Evolutionary conservation across 2,329 filamentous ascomycete genomes (phyloP).

Genomic region (Epichloe sp.): DNA sequence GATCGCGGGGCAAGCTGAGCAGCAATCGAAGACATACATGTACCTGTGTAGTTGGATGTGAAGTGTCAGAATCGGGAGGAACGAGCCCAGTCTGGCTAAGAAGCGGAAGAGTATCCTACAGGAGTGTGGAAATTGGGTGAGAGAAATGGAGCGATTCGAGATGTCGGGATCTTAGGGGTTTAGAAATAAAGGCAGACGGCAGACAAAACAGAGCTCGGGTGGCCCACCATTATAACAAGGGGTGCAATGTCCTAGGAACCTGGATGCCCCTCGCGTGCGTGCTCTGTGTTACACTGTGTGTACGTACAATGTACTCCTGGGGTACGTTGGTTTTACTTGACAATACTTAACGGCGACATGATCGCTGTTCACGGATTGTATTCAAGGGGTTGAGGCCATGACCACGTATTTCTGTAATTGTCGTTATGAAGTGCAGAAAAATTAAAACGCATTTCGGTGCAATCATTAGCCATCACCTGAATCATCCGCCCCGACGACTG

Average conservation of each 20-base stretch:
- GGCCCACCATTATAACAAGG: neutral
- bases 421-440: too few relatives aligned
- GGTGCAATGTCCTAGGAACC: neutral
- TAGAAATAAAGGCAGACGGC: neutral
- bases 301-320: too few relatives aligned
- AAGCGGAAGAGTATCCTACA: neutral
- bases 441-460: too few relatives aligned
- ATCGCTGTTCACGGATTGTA: too few relatives aligned
- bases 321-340: too few relatives aligned
- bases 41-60: slow-evolving; percentile 10
- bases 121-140: neutral
- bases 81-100: neutral
- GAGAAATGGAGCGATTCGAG: too few relatives aligned
- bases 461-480: too few relatives aligned
- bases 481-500: too few relatives aligned
- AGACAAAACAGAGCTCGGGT: neutral
- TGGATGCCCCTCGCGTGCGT: neutral
- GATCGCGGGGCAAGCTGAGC: slow-evolving; percentile 9
- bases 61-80: neutral
- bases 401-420: too few relatives aligned
- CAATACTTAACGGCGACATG: neutral
- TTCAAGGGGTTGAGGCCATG: too few relatives aligned
- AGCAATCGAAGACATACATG: slow-evolving; percentile 15
- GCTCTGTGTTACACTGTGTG: too few relatives aligned
- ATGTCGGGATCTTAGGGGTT: too few relatives aligned